Conservation (phyloP, 1,284 basidiomycete species). For the Puccinia novopanici region DNA sequence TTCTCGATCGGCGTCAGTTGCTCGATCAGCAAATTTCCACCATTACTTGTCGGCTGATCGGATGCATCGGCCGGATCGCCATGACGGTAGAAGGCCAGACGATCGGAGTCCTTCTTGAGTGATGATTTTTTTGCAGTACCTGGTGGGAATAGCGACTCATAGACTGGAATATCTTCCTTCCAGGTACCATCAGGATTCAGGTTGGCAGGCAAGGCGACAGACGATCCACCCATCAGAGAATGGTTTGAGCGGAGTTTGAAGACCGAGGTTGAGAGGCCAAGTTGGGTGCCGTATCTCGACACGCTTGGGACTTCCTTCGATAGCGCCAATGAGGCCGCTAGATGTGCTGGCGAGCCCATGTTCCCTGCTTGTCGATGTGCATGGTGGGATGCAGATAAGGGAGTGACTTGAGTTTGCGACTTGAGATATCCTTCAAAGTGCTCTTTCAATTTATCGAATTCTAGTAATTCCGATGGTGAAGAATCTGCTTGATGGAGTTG, state of each 20-base stretch:
- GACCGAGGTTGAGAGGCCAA: slow-evolving; percentile 39
- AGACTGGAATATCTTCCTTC: slow-evolving; percentile 26
- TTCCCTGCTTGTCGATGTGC: slow-evolving; percentile 3
- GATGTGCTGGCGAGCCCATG: slow-evolving; percentile 54
- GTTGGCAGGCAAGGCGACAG: slow-evolving; percentile 17
- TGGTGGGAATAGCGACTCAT: slow-evolving; percentile 37
- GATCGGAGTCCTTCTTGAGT: slow-evolving; percentile 8
- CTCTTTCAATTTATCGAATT: slow-evolving; percentile 88
- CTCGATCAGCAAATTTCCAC: slow-evolving; percentile 3
- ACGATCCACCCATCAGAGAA: slow-evolving; percentile 1
- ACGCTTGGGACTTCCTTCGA: slow-evolving; percentile 46
- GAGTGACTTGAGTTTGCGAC: slow-evolving; percentile 56
- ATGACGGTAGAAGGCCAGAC: slow-evolving; percentile 33
- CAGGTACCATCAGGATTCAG: slow-evolving; percentile 22
- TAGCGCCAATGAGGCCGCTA: slow-evolving; percentile 56
- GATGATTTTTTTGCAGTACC: slow-evolving; percentile 23
- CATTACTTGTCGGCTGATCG: not conserved
- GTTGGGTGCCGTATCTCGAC: slow-evolving; percentile 42
- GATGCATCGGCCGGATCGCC: not conserved
- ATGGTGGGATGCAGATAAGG: slow-evolving; percentile 4
- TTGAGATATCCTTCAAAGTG: slow-evolving; percentile 81
- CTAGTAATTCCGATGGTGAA: slow-evolving; percentile 76
- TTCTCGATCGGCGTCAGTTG: slow-evolving; percentile 35
- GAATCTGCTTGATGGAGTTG: slow-evolving; percentile 85
- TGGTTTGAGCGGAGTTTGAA: slow-evolving; percentile 43